Evolutionary conservation across 2,329 filamentous ascomycete genomes (phyloP), one percentile per base, ranked within the genome.

Genomic region (Fusarium oxysporum): DNA sequence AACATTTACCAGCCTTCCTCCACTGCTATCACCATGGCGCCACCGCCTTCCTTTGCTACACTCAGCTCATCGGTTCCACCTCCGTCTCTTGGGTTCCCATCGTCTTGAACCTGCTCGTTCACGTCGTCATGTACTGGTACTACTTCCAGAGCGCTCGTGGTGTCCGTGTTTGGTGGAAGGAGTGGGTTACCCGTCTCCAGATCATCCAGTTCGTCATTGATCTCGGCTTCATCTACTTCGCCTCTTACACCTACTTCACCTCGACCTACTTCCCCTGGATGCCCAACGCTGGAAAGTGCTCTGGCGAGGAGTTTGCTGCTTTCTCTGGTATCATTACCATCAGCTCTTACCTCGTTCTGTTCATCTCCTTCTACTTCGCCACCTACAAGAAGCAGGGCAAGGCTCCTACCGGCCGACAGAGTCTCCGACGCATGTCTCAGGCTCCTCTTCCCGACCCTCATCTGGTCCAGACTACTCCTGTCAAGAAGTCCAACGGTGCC

Each of bases 121-220:
- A 98, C 86, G 96, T 98, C 66, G 93, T 98, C 82, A 98, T 98
- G 96, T 98, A 98, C 92, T 98, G 95, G 95, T 98, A 98, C 91
- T 98, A 98, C 90, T 98, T 98, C 92, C 96, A 98, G 89, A 96
- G 94, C 81, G 95, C 96, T 62, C 95, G 96, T 78, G 96, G 96
- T 77, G 91, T 98, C 83, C 92, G 92, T 80, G 96, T 98, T 85
- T 98, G 95, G 95, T 98, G 96, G 96, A 98, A 98, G 92, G 94
- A 98, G 86, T 98, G 96, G 92, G 97, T 98, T 82, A 98, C 96
- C 78, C 93, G 95, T 81, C 92, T 98, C 81, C 96, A 98, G 86
- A 98, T 98, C 84, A 91, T 93, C 79, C 96, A 98, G 83, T 98
- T 98, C 86, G 90, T 98, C 82, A 96, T 98, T 83, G 96, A 98